Evolutionary conservation across 495 filamentous ascomycete genomes (phyloP).

Genomic region (Rhizodiscina lignyota): DNA sequence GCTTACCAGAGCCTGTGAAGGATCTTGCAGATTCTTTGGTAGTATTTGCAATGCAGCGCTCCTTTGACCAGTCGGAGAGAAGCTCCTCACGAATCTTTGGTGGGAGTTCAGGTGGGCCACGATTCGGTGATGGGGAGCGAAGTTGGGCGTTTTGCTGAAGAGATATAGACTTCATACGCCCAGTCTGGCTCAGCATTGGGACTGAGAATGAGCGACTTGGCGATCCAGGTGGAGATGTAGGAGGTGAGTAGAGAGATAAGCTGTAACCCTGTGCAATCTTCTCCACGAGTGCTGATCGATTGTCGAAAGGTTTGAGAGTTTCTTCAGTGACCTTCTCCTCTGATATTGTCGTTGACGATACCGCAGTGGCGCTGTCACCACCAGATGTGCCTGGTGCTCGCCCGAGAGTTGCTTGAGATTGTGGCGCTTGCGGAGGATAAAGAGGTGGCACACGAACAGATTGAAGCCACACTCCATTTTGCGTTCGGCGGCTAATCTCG

Average conservation of each 20-base stretch:
- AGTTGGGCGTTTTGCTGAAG: conserved; percentile 2
- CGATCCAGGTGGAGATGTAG: conserved; percentile 52
- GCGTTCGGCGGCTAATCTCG: conserved; percentile 58
- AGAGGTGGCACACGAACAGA: conserved; percentile 37
- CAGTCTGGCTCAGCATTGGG: conserved; percentile 30
- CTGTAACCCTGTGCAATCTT: conserved; percentile 54
- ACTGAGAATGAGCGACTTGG: conserved; percentile 48
- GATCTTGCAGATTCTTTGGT: conserved; percentile 10
- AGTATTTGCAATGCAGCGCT: conserved; percentile 43
- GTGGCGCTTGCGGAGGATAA: conserved; percentile 8
- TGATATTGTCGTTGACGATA: no score
- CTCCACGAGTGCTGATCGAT: conserved; percentile 47
- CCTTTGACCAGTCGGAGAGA: conserved; percentile 62
- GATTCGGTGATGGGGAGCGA: background rate
- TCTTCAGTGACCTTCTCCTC: conserved; percentile 37
- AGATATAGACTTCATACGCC: no score
- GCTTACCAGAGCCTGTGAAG: conserved; percentile 30
- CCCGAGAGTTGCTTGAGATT: background rate
- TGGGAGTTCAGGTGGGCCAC: conserved; percentile 21
- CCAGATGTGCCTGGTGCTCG: no score
- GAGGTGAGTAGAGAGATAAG: conserved; percentile 36
- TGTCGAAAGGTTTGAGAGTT: conserved; percentile 47
- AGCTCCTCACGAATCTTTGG: conserved; percentile 49
- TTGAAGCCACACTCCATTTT: conserved; percentile 59
- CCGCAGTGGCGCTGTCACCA: no score